Evolutionary conservation across 1,284 basidiomycete species (phyloP), one percentile per base, ranked within the genome.

Genomic region (Pterulicium gracile): DNA sequence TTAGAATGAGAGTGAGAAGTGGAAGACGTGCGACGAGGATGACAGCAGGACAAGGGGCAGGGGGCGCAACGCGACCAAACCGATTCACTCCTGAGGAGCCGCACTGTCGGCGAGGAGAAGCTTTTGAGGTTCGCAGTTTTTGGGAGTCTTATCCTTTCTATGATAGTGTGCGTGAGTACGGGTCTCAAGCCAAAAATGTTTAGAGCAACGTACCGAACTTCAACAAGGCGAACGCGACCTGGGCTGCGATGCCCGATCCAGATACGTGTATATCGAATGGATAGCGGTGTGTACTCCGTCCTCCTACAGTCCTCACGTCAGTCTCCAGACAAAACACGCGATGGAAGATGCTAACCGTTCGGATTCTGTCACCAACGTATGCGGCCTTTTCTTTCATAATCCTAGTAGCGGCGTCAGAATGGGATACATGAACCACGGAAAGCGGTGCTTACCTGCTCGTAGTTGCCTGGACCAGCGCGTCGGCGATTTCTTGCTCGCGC

Each of bases 321-420:
- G n/a, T 43, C 24, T 43, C 15, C 15, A 19, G 22, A 24, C 41
- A 13, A 14, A 50, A 12, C 18, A 32, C 18, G 17, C 46, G 18
- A 14, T 47, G 10, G 36, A 17, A 13, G 46, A 13, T 3, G 58
- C 68, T 56, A 50, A 79, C 79, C 23, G 62, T 48, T 44, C 79
- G 65, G 46, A 87, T 82, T 51, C 66, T 69, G 58, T 79, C 72
- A 3, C 83, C 83, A 2, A 83, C 68, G 21, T 70, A 64, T 2
- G 75, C 68, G 2, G 79, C 79, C 54, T 81, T 82, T 58, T 81
- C 76, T 47, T 73, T 77, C 75, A 83, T 81, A 24, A 72, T 58
- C 51, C 4, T 41, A 24, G 18, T 18, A 7, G 19, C 17, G 18
- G 36, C n/a, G n/a, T n/a, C n/a, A n/a, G n/a, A n/a, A n/a, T n/a